A percentile compares a stretch with the other conserved stretches of the same genome.
Conservation (phyloP, 192 early-diverging fungal species). For the Oehlia diaphana region DNA sequence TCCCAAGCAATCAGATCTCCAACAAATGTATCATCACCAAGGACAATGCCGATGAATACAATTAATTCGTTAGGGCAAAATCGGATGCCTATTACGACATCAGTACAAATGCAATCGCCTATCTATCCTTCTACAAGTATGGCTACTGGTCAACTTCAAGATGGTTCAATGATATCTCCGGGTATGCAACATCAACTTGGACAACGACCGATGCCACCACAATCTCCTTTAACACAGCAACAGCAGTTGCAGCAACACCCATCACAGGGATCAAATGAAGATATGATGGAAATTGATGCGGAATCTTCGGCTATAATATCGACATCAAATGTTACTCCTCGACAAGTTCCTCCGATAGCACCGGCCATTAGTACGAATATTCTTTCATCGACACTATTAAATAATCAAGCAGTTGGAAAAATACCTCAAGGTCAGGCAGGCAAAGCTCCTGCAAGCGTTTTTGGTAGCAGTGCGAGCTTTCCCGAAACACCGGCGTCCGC, state of each 20-base stretch:
- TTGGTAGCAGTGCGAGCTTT: neutral
- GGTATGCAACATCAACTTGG: neutral
- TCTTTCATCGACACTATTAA: neutral
- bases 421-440: neutral
- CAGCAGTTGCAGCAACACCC: neutral
- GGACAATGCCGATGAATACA: neutral
- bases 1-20: neutral
- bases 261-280: neutral
- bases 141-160: neutral
- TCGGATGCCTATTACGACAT: neutral
- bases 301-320: neutral
- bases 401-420: neutral
- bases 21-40: neutral
- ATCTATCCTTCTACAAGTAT: too few relatives aligned
- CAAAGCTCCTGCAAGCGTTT: neutral
- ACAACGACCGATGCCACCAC: neutral
- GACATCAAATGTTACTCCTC: neutral
- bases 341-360: slow-evolving; percentile 5
- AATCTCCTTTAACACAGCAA: neutral
- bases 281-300: neutral
- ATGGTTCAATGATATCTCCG: neutral
- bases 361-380: neutral
- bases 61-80: neutral
- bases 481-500: neutral
- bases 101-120: neutral